Base-by-base conservation (phyloP, 2,329 filamentous ascomycete species). In the Fusarium mexicanum region DNA sequence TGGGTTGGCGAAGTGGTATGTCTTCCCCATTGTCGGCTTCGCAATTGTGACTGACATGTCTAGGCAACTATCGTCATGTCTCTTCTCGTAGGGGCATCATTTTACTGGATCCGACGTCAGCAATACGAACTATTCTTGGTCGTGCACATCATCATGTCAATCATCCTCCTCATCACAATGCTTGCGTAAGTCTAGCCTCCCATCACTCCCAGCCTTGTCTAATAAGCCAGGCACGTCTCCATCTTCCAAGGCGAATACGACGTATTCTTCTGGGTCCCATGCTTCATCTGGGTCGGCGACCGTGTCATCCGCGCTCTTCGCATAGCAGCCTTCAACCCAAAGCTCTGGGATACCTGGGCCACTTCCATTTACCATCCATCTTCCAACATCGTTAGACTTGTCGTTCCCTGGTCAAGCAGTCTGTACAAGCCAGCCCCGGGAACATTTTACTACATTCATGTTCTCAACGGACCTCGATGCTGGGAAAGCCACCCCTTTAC, bases 401-500 rank as follows among this genome's bases (percentile, higher is more conserved):
- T 75, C 10, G 72, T 86, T 8, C 84, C 85, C 6, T 80, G 80
- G 65, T 75, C 73, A 5, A 77, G 72, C 2, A 81, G 79, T 37
- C 60, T 80, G 9, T 85, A 84, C 60, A 78, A 75, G 16, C 81
- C 82, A 5, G 67, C 72, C 0, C 81, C 85, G 0, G 86, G 86
- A 1, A 86, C 84, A 0, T 86, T 82, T 71, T 87, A 85, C 72
- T 87, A 86, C 62, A 71, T 87, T 2, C 83, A 85, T 54, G 78
- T 85, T 12, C 80, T 87, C 9, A 80, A 84, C 54, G 81, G 81
- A 29, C 63, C 78, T 18, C 76, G 80, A 2, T 82, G 82, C 59
- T 88, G 86, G 86, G 85, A 88, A 66, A 87, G 84, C 65, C 86
- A 88, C 50, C 86, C 86, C 0, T 88, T 88, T 59, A 87, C 86